Base-by-base conservation (phyloP, 179 eudicot genomes). In the Corrigiola litoralis region DNA sequence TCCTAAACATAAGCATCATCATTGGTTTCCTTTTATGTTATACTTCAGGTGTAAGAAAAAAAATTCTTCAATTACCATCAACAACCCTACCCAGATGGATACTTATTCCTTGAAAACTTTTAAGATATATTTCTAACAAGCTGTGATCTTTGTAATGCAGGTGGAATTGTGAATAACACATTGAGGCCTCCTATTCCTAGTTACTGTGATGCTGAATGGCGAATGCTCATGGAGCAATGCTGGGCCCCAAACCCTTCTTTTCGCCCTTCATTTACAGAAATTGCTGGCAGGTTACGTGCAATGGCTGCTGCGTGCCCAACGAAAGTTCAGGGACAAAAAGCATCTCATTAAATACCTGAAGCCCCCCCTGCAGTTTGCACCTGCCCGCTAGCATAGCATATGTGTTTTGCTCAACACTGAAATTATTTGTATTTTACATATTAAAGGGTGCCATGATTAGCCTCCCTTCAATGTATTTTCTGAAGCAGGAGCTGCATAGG, bases 161-260 rank as follows among this genome's bases (percentile, higher is more conserved):
- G 84, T 17, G 84, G 84, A 14, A 80, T 80, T 58, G 84, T 80
- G 77, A 80, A 77, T 65, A 80, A 80, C 81, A 80, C 84, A 37
- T 75, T 80, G 64, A 71, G 81, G 64, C 84, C 84, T 12, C 77
- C 63, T 18, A 68, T 80, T 44, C 84, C 84, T 4, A 61, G 53
- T 34, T 60, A 54, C 72, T 80, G 84, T 69, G 84, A 80, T 34
- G 7, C 70, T 2, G 84, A 80, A 58, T 80, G 84, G 84, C 74
- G 77, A 68, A 42, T 58, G 64, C 79, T 80, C 6, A 80, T 80
- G 84, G 84, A 80, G 68, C 81, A 80, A 32, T 80, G 84, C 60
- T 80, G 84, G 84, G 81, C 81, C n/a, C 81, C 84, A 14, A 77
- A 80, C 51, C 84, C 84, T 59, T 33, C 72, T 23, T 65, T 36